These are phyloP conservation scores for Deinandra increscens DNA, from an alignment of 129 eudicot genomes.

Conservation along the genomic window DNA sequence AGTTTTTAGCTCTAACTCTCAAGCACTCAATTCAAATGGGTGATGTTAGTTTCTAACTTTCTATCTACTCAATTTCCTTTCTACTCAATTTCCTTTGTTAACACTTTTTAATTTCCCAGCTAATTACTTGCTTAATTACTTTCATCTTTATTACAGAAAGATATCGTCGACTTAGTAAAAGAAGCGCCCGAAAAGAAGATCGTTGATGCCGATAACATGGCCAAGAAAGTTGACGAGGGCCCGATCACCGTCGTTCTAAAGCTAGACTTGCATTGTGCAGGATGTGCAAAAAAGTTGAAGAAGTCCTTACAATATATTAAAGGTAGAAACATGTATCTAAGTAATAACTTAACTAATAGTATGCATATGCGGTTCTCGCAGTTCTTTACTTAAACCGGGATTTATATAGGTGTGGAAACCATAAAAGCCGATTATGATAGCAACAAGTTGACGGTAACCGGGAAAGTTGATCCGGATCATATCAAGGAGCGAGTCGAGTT, in stretches of 20 bases:
- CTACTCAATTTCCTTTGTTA: neutral
- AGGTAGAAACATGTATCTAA: slow-evolving; percentile 38
- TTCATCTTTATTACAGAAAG: slow-evolving; percentile 40
- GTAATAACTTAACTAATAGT: neutral
- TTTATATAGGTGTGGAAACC: slow-evolving; percentile 55
- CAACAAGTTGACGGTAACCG: slow-evolving; percentile 64
- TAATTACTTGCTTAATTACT: neutral
- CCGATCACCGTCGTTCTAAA: slow-evolving; percentile 53
- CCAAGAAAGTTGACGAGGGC: slow-evolving; percentile 34
- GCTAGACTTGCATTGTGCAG: slow-evolving; percentile 90
- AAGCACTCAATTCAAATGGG: slow-evolving; percentile 38
- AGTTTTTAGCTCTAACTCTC: slow-evolving; percentile 8
- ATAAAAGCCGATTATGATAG: slow-evolving; percentile 57
- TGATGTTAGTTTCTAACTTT: slow-evolving; percentile 57
- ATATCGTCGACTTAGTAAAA: slow-evolving; percentile 29
- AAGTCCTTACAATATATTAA: slow-evolving; percentile 49
- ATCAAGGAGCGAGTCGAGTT: slow-evolving; percentile 59
- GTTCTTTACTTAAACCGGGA: neutral
- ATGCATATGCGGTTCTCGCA: neutral
- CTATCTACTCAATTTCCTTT: neutral
- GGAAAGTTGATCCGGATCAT: slow-evolving; percentile 59
- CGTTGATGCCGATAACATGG: slow-evolving; percentile 27
- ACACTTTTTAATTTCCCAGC: neutral
- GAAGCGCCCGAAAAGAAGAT: slow-evolving; percentile 43
- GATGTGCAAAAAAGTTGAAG: slow-evolving; percentile 85